A percentile compares a stretch with the other conserved stretches of the same genome.
Conservation (phyloP, 768 basidiomycete genomes). For the Mycena vitilis region DNA sequence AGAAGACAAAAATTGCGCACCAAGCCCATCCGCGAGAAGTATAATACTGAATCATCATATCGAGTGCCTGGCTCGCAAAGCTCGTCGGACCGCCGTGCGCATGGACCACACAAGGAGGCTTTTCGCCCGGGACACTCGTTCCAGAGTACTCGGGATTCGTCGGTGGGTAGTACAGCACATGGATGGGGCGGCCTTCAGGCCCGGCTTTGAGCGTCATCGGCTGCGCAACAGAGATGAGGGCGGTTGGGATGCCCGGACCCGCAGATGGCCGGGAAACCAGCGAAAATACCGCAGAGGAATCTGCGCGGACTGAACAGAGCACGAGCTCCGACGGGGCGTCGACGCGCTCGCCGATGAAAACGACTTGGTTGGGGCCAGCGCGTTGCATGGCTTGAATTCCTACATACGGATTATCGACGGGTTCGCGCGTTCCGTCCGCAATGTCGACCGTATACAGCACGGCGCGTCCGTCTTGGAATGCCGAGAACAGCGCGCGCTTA, state of each 20-base stretch:
- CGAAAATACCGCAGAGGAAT: conserved; percentile 34
- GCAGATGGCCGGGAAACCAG: conserved; percentile 37
- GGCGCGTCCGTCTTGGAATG: conserved; percentile 54
- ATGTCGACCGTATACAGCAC: conserved; percentile 55
- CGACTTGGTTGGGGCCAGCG: conserved; percentile 46
- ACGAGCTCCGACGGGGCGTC: conserved; percentile 54
- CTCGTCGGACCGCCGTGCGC: conserved; percentile 82
- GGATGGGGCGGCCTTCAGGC: conserved; percentile 53
- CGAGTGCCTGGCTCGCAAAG: conserved; percentile 57
- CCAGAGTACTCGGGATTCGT: conserved; percentile 71
- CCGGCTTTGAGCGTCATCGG: conserved; percentile 57
- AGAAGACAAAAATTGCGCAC: conserved; percentile 47
- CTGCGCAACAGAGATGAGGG: conserved; percentile 59
- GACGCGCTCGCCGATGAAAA: conserved; percentile 58
- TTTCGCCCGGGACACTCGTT: conserved; percentile 59
- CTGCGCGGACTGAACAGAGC: conserved; percentile 45
- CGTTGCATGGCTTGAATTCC: conserved; percentile 50
- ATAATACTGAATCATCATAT: conserved; percentile 70
- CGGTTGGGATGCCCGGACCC: conserved; percentile 41
- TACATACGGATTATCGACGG: conserved; percentile 58
- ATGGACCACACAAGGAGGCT: conserved; percentile 74
- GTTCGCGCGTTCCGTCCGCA: conserved; percentile 39
- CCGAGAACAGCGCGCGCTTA: conserved; percentile 50
- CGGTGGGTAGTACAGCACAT: conserved; percentile 77
- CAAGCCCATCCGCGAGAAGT: conserved; percentile 82